Evolutionary conservation across 208 protist species (phyloP).

Genomic region (Crithidia sp.): DNA sequence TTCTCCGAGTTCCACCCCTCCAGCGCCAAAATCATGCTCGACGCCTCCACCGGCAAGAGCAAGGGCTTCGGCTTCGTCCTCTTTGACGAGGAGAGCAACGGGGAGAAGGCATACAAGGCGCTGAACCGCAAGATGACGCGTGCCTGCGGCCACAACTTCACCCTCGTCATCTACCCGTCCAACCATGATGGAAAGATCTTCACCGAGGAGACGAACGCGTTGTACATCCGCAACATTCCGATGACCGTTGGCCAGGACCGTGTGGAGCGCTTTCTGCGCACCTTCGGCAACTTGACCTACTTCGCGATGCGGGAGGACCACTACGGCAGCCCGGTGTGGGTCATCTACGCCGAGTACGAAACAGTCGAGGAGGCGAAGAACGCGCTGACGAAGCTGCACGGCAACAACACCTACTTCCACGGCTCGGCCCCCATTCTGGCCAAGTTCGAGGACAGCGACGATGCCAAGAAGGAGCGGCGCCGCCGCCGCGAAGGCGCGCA

Average conservation of each 20-base stretch:
- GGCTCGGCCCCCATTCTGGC: conserved; percentile 64
- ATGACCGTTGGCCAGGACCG: conserved; percentile 51
- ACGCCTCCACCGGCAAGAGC: conserved; percentile 85
- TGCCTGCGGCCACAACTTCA: conserved; percentile 61
- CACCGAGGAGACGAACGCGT: conserved; percentile 43
- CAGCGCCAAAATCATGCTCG: conserved; percentile 87
- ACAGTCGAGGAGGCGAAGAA: conserved; percentile 61
- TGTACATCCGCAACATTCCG: conserved; percentile 89
- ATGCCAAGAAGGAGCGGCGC: conserved; percentile 73
- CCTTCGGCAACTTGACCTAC: conserved; percentile 70
- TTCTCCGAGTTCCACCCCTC: conserved; percentile 75
- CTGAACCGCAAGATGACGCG: conserved; percentile 62
- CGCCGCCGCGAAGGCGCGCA: conserved; percentile 52
- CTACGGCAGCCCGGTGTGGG: conserved; percentile 84
- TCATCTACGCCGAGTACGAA: conserved; percentile 84
- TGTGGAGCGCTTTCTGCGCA: conserved; percentile 65
- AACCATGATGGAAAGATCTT: conserved; percentile 71
- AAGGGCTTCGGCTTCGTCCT: conserved; percentile 97
- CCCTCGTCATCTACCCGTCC: conserved; percentile 79
- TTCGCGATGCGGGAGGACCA: conserved; percentile 83
- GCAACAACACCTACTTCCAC: conserved; percentile 68
- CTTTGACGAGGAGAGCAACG: conserved; percentile 88
- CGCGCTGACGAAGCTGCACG: conserved; percentile 68
- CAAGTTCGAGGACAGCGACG: conserved; percentile 79
- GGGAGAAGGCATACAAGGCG: conserved; percentile 64